Percentiles rank a stretch among this genome's conserved stretches.
phyloP scores from a whole-genome alignment of 108 stramenopile genomes.

The Cafeteria roenbergensis region DNA sequence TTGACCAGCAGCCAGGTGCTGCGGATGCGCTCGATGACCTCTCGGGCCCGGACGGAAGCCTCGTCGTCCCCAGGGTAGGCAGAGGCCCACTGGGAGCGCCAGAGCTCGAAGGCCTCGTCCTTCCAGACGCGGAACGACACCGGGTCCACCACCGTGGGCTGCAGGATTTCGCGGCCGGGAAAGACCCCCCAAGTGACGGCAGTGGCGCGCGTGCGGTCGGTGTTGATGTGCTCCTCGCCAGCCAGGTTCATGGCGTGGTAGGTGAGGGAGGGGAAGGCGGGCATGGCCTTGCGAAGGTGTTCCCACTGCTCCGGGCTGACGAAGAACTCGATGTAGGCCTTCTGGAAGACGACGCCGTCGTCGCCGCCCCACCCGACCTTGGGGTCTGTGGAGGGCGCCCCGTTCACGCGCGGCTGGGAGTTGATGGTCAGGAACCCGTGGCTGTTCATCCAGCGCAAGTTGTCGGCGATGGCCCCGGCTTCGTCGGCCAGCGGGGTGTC shows the following conservation, averaged over 20 bases:
- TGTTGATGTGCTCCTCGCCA: slow-evolving; percentile 14
- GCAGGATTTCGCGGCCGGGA: slow-evolving; percentile 31
- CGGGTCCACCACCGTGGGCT: slow-evolving; percentile 35
- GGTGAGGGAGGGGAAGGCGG: slow-evolving; percentile 3
- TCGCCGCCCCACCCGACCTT: slow-evolving; percentile 26
- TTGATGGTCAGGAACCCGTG: slow-evolving; percentile 33
- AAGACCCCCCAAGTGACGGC: slow-evolving; percentile 39
- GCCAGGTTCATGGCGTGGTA: slow-evolving; percentile 23
- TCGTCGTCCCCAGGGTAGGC: slow-evolving; percentile 2
- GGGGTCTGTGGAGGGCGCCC: slow-evolving; percentile 12
- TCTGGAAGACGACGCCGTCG: slow-evolving; percentile 29
- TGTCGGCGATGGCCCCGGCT: slow-evolving; percentile 9
- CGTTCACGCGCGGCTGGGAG: slow-evolving; percentile 29
- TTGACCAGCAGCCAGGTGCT: slow-evolving; percentile 82
- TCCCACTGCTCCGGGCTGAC: slow-evolving; percentile 15
- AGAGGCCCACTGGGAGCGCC: slow-evolving; percentile 21
- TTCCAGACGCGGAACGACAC: slow-evolving; percentile 28
- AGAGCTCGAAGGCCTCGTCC: slow-evolving; percentile 30
- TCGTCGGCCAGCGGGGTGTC: slow-evolving; percentile 19
- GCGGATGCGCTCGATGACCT: slow-evolving; percentile 61
- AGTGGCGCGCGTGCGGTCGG: slow-evolving; percentile 6
- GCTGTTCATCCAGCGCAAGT: slow-evolving; percentile 17
- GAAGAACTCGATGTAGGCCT: slow-evolving; percentile 32
- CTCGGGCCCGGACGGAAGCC: not conserved
- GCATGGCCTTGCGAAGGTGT: not conserved